Conservation (phyloP, 192 early-diverging fungal species). For the Haplosporangium gracile region DNA sequence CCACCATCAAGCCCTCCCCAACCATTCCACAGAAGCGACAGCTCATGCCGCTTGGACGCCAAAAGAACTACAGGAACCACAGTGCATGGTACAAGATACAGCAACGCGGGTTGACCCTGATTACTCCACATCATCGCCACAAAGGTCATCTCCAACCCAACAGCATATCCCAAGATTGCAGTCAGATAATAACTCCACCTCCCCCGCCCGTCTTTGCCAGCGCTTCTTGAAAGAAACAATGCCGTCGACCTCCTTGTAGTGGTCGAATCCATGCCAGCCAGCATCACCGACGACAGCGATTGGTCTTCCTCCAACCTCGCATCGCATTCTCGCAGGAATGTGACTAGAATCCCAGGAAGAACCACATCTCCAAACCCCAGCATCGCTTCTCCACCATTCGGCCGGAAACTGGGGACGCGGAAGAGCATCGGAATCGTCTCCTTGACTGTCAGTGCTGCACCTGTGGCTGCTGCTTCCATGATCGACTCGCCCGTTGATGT, state of each 20-base stretch:
- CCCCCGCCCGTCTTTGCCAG: slow-evolving; percentile 1
- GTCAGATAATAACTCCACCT: slow-evolving; percentile 57
- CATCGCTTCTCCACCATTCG: slow-evolving; percentile 49
- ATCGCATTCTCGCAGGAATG: slow-evolving; percentile 52
- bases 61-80: slow-evolving; percentile 48
- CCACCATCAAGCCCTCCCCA: slow-evolving; percentile 33
- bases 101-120: slow-evolving; percentile 52
- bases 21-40: slow-evolving; percentile 54
- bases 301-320: slow-evolving; percentile 48
- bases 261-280: neutral
- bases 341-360: slow-evolving; percentile 54
- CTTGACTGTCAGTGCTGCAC: slow-evolving; percentile 55
- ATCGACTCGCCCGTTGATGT: slow-evolving; percentile 56
- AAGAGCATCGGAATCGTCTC: slow-evolving; percentile 59
- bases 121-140: slow-evolving; percentile 59
- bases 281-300: neutral
- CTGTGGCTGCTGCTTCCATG: slow-evolving; percentile 60
- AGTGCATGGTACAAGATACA: slow-evolving; percentile 56
- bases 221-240: neutral
- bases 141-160: slow-evolving; percentile 57
- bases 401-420: slow-evolving; percentile 42
- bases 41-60: slow-evolving; percentile 41
- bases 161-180: slow-evolving; percentile 44
- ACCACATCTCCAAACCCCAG: slow-evolving; percentile 59
- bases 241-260: neutral